Base-by-base conservation (phyloP, 306 rosid species). In the Malus sieversii region DNA sequence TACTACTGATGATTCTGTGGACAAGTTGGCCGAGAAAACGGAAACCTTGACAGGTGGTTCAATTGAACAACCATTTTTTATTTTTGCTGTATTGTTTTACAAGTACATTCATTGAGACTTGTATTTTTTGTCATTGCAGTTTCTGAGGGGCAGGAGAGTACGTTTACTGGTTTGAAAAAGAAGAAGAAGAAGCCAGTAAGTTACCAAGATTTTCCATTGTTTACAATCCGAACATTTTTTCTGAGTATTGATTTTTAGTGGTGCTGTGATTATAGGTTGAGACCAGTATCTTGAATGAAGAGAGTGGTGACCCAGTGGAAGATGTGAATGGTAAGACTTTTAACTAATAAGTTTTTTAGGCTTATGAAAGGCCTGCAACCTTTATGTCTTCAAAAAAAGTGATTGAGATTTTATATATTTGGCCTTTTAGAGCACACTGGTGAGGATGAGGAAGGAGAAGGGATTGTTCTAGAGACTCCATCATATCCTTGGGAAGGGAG, bases 181-280 rank as follows among this genome's bases (percentile, higher is more conserved):
- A 95, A 95, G 87, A 92, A 93, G 90, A 93, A 91, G 87, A 95
- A 92, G 87, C 91, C 81, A 19, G 98, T 95, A 80, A 75, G 96
- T 82, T 18, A 18, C 62, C 57, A 10, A 70, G 69, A 35, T 35
- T 65, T 78, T 53, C 45, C 42, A 25, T 4, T 16, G 40, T 14
- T 38, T 40, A 25, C 10, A 23, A 11, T 38, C 15, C 3, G 18
- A 13, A 22, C 15, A 6, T 15, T 27, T 29, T 14, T 42, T 5
- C 25, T 19, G 25, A n/a, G 19, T 33, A 16, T 35, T 70, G 44
- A 67, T 44, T 51, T 72, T 32, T 81, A 38, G 53, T 62, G 51
- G 22, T 75, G 68, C 33, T 77, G 51, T 74, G 73, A 59, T 84
- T 85, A 10, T 79, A 96, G 99, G 91, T 89, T 75, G 98, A 91